Evolutionary conservation across 1,284 basidiomycete species (phyloP).

Genomic region (Tylopilus sp.): DNA sequence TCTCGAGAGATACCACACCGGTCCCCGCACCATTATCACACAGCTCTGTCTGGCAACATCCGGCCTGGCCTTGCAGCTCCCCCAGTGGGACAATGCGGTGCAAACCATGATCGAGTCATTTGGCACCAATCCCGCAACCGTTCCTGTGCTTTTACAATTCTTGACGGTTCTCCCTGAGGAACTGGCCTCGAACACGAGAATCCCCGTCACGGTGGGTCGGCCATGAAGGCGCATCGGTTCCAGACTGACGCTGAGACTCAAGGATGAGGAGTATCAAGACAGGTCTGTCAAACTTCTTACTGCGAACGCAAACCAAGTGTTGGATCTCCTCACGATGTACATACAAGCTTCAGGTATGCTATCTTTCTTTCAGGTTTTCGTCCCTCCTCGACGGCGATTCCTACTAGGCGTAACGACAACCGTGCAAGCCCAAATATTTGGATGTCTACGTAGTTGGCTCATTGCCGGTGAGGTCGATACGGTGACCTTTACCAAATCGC

Average conservation of each 20-base stretch:
- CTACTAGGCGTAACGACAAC: conserved; percentile 71
- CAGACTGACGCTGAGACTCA: conserved; percentile 12
- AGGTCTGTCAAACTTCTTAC: conserved; percentile 68
- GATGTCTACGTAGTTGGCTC: conserved; percentile 86
- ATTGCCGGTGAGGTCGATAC: conserved; percentile 81
- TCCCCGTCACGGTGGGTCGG: conserved; percentile 78
- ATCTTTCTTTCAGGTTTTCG: neutral
- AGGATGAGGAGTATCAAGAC: conserved; percentile 80
- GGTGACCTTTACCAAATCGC: conserved; percentile 65
- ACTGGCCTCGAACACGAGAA: conserved; percentile 78
- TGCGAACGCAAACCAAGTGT: conserved; percentile 67
- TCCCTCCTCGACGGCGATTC: neutral
- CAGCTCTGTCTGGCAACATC: conserved; percentile 90
- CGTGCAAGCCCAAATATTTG: conserved; percentile 87
- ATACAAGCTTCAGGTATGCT: conserved; percentile 79
- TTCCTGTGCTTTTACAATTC: conserved; percentile 85
- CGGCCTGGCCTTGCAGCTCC: conserved; percentile 88
- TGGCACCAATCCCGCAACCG: conserved; percentile 80
- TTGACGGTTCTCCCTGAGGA: conserved; percentile 92
- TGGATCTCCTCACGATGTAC: conserved; percentile 86
- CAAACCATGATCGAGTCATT: conserved; percentile 82
- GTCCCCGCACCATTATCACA: conserved; percentile 83
- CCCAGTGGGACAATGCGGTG: conserved; percentile 84
- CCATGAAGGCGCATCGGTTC: neutral
- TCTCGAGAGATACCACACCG: conserved; percentile 64